A percentile compares a stretch with the other conserved stretches of the same genome.
These are phyloP conservation scores for Saturnispora sanitii DNA, from an alignment of 805 yeast genomes.

Conservation along the genomic window DNA sequence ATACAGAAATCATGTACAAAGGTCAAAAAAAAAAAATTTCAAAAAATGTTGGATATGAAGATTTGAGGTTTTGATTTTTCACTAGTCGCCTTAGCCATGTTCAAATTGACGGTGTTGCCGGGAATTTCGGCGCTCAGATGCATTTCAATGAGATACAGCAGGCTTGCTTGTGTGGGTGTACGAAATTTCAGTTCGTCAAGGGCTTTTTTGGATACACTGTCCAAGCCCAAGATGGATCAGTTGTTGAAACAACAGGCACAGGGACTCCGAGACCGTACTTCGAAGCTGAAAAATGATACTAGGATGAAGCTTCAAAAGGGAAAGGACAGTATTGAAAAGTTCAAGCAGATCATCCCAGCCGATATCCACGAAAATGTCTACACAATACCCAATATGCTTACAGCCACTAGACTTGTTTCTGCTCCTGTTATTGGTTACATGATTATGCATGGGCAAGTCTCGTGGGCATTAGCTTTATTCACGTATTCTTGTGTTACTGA, in stretches of 20 bases:
- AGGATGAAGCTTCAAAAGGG: conserved; percentile 8
- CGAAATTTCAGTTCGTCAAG: conserved; percentile 3
- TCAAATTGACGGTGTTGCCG: not conserved
- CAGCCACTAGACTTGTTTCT: conserved; percentile 66
- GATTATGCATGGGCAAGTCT: conserved; percentile 52
- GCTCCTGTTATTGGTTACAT: conserved; percentile 83
- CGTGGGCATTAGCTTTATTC: conserved; percentile 63
- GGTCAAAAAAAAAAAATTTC: not conserved
- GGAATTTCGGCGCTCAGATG: not conserved
- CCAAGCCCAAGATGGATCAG: conserved; percentile 5
- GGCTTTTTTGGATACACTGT: not conserved
- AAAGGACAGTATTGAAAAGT: conserved; percentile 19
- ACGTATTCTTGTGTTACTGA: conserved; percentile 85
- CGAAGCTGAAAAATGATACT: not conserved
- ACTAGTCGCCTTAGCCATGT: not conserved
- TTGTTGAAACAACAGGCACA: conserved; percentile 3
- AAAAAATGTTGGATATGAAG: not conserved
- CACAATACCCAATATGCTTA: conserved; percentile 80
- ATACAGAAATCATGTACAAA: not conserved
- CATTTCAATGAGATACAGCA: not conserved
- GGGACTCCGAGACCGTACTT: not conserved
- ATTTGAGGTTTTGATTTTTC: too few relatives aligned
- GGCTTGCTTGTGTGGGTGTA: not conserved
- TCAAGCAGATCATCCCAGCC: conserved; percentile 24
- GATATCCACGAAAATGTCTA: conserved; percentile 50